Percentiles rank a stretch among this genome's conserved stretches.
phyloP scores from a whole-genome alignment of 352 stramenopile genomes.

The Pythium monospermum region DNA sequence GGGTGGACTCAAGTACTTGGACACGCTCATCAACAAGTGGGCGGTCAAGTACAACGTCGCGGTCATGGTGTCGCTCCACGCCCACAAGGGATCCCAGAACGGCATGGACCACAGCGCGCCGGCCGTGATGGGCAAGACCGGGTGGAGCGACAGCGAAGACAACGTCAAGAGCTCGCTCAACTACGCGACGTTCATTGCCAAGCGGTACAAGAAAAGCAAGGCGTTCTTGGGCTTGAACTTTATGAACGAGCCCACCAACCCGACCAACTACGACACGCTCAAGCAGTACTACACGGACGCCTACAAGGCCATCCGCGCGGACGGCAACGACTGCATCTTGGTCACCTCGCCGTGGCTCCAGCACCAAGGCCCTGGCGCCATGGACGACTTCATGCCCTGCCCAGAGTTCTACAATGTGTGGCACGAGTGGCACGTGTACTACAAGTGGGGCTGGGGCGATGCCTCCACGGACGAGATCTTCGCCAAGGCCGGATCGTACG shows the following conservation, averaged over 20 bases:
- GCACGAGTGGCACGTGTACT: constrained; percentile 53
- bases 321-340: constrained; percentile 54
- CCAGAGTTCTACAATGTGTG: constrained; percentile 40
- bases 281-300: constrained; percentile 49
- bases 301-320: constrained; percentile 50
- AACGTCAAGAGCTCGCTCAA: constrained; percentile 69
- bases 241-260: constrained; percentile 75
- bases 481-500: constrained; percentile 43
- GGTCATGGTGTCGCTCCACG: constrained; percentile 80
- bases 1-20: constrained; percentile 53
- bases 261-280: constrained; percentile 39
- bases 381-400: constrained; percentile 38
- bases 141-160: constrained; percentile 46
- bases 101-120: constrained; percentile 70
- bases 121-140: constrained; percentile 28
- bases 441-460: constrained; percentile 58
- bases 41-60: constrained; percentile 52
- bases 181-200: constrained; percentile 42
- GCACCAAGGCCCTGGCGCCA: constrained; percentile 35
- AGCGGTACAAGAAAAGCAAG: constrained; percentile 32
- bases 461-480: constrained; percentile 57
- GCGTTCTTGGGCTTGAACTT: constrained; percentile 69
- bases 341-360: constrained; percentile 45
- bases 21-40: constrained; percentile 77
- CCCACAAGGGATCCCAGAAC: constrained; percentile 72